phyloP scores from a whole-genome alignment of 1,139 yeast species.

The Blastobotrys persicus region DNA sequence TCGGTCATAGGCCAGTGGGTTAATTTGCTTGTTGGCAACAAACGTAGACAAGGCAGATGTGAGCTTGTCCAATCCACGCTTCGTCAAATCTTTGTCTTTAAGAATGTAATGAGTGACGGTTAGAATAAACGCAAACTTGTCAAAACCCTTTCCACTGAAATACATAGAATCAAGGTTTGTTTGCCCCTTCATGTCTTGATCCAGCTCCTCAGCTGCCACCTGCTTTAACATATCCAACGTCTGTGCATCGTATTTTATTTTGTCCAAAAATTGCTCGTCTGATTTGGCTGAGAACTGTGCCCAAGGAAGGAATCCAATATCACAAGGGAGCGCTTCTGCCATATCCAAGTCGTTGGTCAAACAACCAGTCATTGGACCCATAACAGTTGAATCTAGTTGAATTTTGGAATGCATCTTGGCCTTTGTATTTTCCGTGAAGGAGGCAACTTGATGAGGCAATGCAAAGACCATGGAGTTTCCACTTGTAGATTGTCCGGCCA shows the following conservation, averaged over 20 bases:
- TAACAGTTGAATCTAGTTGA: slow-evolving; percentile 55
- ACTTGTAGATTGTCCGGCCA: slow-evolving; percentile 53
- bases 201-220: slow-evolving; percentile 56
- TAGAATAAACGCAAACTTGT: slow-evolving; percentile 69
- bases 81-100: slow-evolving; percentile 49
- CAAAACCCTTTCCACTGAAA: slow-evolving; percentile 66
- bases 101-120: slow-evolving; percentile 56
- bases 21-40: slow-evolving; percentile 46
- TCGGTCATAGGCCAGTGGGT: slow-evolving; percentile 64
- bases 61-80: slow-evolving; percentile 46
- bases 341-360: slow-evolving; percentile 51
- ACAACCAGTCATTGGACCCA: slow-evolving; percentile 63
- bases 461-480: slow-evolving; percentile 61
- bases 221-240: slow-evolving; percentile 41
- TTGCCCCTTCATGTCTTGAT: slow-evolving; percentile 53
- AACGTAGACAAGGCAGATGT: slow-evolving; percentile 54
- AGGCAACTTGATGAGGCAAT: slow-evolving; percentile 66
- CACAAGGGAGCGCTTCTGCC: slow-evolving; percentile 56
- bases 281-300: slow-evolving; percentile 39
- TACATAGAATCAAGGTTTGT: slow-evolving; percentile 56
- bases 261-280: slow-evolving; percentile 23
- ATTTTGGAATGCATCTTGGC: slow-evolving; percentile 45
- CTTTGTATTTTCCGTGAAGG: slow-evolving; percentile 38
- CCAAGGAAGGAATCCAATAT: slow-evolving; percentile 48
- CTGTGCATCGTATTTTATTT: slow-evolving; percentile 1